These are phyloP conservation scores for Fomitopsis serialis DNA, from an alignment of 768 basidiomycete species.

Conservation along the genomic window DNA sequence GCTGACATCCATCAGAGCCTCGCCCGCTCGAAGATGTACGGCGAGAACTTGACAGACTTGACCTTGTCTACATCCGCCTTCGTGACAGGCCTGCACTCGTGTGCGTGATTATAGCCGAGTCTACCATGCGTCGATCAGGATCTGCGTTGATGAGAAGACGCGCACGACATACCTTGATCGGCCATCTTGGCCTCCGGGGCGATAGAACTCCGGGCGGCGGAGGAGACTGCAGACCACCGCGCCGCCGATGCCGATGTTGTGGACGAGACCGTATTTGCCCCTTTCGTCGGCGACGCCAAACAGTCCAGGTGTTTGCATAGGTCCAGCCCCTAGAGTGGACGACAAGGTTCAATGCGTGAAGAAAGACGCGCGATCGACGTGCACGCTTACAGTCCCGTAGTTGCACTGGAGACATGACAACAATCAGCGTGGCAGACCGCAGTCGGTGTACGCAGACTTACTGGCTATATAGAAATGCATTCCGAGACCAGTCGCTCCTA, in stretches of 20 bases:
- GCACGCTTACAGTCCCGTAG: slow-evolving; percentile 52
- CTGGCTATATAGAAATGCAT: slow-evolving; percentile 88
- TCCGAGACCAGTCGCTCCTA: slow-evolving; percentile 77
- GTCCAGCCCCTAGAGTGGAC: slow-evolving; percentile 60
- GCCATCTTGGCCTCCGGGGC: slow-evolving; percentile 61
- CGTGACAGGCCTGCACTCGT: slow-evolving; percentile 58
- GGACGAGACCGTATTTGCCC: slow-evolving; percentile 76
- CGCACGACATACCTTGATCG: slow-evolving; percentile 43
- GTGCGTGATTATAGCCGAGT: slow-evolving; percentile 77
- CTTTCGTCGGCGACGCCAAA: slow-evolving; percentile 57
- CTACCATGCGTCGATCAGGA: slow-evolving; percentile 27
- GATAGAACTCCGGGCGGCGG: slow-evolving; percentile 73
- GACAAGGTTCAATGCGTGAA: neutral
- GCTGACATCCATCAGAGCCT: slow-evolving; percentile 36
- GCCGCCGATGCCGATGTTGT: slow-evolving; percentile 81
- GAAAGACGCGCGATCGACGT: neutral
- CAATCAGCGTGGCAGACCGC: neutral
- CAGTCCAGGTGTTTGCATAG: slow-evolving; percentile 74
- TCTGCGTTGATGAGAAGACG: no score
- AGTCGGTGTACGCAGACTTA: no score
- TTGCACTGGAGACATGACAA: slow-evolving; percentile 51
- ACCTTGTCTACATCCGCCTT: slow-evolving; percentile 68
- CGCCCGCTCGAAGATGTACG: slow-evolving; percentile 34
- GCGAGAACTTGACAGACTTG: slow-evolving; percentile 60
- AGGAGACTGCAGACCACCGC: slow-evolving; percentile 75